phyloP scores from a whole-genome alignment of 116 monocot genomes.

The Trichopus zeylanicus region DNA sequence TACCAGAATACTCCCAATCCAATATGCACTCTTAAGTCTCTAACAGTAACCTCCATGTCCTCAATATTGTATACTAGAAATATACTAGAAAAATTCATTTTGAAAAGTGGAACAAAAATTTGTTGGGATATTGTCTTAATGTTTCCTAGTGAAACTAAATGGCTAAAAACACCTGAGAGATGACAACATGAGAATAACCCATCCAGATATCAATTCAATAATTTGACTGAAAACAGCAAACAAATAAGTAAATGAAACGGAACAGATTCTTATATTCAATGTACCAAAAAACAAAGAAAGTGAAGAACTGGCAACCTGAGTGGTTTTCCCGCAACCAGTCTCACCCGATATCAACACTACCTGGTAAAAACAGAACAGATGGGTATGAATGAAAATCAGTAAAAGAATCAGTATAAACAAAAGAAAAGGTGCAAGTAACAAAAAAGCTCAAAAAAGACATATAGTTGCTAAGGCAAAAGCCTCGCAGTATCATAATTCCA shows the following conservation, averaged over 20 bases:
- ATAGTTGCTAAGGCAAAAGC: no score
- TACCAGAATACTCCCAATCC: no score
- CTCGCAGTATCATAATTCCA: no score
- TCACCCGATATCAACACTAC: slow-evolving; percentile 91
- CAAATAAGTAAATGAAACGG: neutral
- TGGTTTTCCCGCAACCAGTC: slow-evolving; percentile 98
- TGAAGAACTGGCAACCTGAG: slow-evolving; percentile 71
- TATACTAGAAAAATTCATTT: no score
- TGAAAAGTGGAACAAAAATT: no score
- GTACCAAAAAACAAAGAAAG: slow-evolving; percentile 35
- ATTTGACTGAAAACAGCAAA: neutral
- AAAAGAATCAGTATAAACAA: neutral
- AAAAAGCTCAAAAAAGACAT: neutral
- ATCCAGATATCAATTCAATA: neutral
- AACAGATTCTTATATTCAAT: slow-evolving; percentile 4
- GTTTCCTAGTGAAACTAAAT: no score
- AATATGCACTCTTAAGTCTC: no score
- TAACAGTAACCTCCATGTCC: no score
- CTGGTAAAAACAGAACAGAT: slow-evolving; percentile 20
- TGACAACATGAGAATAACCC: neutral
- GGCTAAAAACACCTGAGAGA: neutral
- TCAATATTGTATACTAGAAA: no score
- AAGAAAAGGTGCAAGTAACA: neutral
- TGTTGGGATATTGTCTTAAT: no score
- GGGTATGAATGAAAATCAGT: neutral